Conservation (phyloP, 2,329 filamentous ascomycete genomes). For the Exophiala oligosperma region DNA sequence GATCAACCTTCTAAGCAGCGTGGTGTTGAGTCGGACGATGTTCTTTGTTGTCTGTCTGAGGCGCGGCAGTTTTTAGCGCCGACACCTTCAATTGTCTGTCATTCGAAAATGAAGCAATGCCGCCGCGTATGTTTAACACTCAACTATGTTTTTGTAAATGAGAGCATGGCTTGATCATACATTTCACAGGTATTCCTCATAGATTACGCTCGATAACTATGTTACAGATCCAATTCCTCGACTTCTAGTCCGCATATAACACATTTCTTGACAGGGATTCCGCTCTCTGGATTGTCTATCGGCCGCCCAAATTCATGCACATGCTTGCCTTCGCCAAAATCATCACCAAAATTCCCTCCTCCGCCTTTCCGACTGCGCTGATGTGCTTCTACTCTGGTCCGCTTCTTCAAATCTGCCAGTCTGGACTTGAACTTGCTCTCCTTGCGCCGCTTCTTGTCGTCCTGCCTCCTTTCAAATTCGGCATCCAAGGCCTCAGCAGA, state of each 20-base stretch:
- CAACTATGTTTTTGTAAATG: too few relatives aligned
- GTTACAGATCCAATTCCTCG: conserved; percentile 63
- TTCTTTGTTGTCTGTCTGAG: background rate
- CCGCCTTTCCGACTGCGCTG: conserved; percentile 63
- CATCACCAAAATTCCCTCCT: conserved; percentile 70
- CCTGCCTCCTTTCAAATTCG: conserved; percentile 78
- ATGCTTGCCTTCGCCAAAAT: conserved; percentile 69
- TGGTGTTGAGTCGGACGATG: background rate
- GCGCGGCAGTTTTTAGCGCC: background rate
- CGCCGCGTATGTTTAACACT: too few relatives aligned
- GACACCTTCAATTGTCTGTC: background rate
- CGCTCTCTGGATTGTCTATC: conserved; percentile 58
- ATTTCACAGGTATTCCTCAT: too few relatives aligned
- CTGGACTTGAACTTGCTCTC: conserved; percentile 91
- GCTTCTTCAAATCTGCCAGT: conserved; percentile 85
- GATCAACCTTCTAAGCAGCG: background rate
- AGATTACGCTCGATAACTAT: background rate
- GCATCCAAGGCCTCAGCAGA: conserved; percentile 79
- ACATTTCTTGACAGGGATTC: conserved; percentile 68
- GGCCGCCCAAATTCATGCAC: conserved; percentile 79
- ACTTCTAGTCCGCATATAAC: conserved; percentile 67
- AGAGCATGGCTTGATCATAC: too few relatives aligned
- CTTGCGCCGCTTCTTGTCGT: conserved; percentile 79
- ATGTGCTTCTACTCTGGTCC: conserved; percentile 88
- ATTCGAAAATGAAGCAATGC: background rate